Evolutionary conservation across 2,329 filamentous ascomycete genomes (phyloP), one percentile per base, ranked within the genome.

Genomic region (Orbilia quercus): DNA sequence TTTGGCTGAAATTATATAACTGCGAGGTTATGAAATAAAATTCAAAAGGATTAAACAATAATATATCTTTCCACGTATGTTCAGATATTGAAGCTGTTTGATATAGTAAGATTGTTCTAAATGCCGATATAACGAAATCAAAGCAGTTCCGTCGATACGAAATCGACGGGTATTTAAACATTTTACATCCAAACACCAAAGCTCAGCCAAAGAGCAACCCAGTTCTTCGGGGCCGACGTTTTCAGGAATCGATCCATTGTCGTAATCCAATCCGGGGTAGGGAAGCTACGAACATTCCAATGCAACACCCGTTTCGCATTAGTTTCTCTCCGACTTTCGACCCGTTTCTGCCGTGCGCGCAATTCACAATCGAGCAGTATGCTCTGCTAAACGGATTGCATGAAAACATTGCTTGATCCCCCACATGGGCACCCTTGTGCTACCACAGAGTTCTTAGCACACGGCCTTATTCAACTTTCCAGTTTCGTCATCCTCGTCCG

Each of bases 261-360:
- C 58, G 58, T 28, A 59, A 42, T 60, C 40, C 25, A 45, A 72
- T 54, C 67, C 67, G 59, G 60, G 42, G 36, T 47, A 72, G 42
- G 59, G 67, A 59, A 65, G 34, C 53, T 71, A 38, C 45, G 20
- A 65, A 47, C 34, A 65, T 54, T 48, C 36, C 53, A 60, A 25
- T 42, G 23, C 55, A 23, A 25, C 28, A 23, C 23, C 51, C 28
- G 48, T 50, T 57, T 55, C 58, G 57, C 42, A 34, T 34, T 40
- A 14, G 7, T n/a, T 57, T 25, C 16, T 55, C 53, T 57, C 53
- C 53, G 53, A 57, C 34, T 31, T 31, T 57, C 53, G 22, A 42
- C 53, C 51, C 22, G 38, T 44, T 57, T 44, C 53, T 25, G 38
- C 1, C 22, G 12, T 28, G 22, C 14, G 48, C 25, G 4, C n/a